phyloP scores from a whole-genome alignment of 192 early-diverging fungal species.

The Backusella tuberculispora region DNA sequence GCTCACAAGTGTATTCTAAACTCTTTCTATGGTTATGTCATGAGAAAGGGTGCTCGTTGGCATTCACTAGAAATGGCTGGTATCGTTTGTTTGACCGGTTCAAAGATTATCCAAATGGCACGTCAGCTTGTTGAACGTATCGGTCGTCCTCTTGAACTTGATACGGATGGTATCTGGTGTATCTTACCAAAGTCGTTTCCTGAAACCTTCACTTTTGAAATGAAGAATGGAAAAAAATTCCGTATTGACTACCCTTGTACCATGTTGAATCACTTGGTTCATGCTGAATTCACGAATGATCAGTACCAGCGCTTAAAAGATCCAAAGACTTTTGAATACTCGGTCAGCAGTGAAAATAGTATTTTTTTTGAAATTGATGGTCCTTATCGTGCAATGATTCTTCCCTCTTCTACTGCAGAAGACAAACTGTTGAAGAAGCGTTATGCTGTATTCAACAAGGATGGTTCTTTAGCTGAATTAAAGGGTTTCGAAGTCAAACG shows the following conservation, averaged over 20 bases:
- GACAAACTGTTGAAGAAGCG: conserved; percentile 98
- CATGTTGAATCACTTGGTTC: conserved; percentile 97
- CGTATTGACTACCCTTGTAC: conserved; percentile 96
- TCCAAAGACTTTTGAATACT: conserved; percentile 61
- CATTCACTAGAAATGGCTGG: conserved; percentile 99
- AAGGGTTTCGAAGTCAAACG: conserved; percentile 99
- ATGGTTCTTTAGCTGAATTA: conserved; percentile 92
- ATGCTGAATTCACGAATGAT: conserved; percentile 95
- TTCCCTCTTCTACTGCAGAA: conserved; percentile 93
- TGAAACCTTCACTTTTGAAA: conserved; percentile 87
- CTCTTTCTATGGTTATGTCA: conserved; percentile 99
- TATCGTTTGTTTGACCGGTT: conserved; percentile 95
- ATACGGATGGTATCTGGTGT: conserved; percentile 99
- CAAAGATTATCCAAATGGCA: conserved; percentile 97
- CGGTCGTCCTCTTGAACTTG: conserved; percentile 93
- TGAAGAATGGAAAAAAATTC: conserved; percentile 78
- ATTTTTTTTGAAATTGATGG: conserved; percentile 99
- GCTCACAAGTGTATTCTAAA: conserved; percentile 97
- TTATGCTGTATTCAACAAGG: conserved; percentile 97
- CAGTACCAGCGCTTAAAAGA: conserved; percentile 91
- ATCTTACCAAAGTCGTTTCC: conserved; percentile 92
- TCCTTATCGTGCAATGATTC: conserved; percentile 97
- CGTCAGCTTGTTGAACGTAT: conserved; percentile 89
- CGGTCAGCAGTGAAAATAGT: conserved; percentile 83
- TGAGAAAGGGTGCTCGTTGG: conserved; percentile 98